These are phyloP conservation scores for Amphibolis antarctica DNA, from an alignment of 106 monocot genomes.

Conservation along the genomic window DNA sequence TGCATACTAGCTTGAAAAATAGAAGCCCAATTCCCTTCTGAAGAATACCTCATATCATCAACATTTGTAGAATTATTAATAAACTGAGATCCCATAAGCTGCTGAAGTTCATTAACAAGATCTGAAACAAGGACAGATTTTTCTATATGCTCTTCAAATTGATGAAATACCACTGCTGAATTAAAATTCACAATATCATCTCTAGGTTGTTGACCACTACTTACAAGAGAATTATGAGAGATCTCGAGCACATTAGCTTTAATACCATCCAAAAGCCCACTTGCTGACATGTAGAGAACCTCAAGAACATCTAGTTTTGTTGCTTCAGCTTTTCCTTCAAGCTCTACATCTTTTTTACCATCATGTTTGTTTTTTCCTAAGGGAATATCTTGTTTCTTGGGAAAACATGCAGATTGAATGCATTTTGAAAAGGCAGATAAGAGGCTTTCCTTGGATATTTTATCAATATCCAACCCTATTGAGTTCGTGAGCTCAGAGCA, in stretches of 20 bases:
- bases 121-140: conserved; percentile 56
- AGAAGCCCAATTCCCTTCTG: conserved; percentile 48
- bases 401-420: conserved; percentile 45
- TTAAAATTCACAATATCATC: conserved; percentile 22
- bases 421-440: conserved; percentile 53
- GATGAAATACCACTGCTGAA: conserved; percentile 16
- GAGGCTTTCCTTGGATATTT: conserved; percentile 52
- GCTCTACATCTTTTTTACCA: conserved; percentile 17
- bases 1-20: conserved; percentile 41
- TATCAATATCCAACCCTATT: conserved; percentile 47
- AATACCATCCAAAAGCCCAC: conserved; percentile 44
- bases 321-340: conserved; percentile 28
- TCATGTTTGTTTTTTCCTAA: conserved; percentile 19
- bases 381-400: conserved; percentile 26
- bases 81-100: conserved; percentile 31
- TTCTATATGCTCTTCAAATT: conserved; percentile 82
- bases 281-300: conserved; percentile 32
- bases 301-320: conserved; percentile 28
- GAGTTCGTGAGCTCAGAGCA: conserved; percentile 59
- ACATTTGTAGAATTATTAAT: conserved; percentile 4
- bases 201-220: conserved; percentile 22
- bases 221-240: conserved; percentile 19
- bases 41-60: conserved; percentile 14
- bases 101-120: conserved; percentile 49
- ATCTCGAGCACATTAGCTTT: conserved; percentile 35